Base-by-base conservation (phyloP, 805 yeast species). In the Debaryomyces castellii region DNA sequence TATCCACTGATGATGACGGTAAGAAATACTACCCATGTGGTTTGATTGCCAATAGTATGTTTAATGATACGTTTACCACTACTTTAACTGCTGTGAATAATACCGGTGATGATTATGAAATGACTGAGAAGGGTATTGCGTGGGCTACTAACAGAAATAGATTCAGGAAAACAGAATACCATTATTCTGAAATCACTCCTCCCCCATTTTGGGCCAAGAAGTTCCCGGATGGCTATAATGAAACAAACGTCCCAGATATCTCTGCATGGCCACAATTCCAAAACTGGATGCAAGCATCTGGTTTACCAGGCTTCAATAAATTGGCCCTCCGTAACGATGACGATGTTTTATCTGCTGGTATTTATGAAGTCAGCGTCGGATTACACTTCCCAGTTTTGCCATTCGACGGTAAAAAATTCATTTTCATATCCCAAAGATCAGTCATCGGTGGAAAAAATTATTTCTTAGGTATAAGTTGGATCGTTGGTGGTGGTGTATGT, bases 11-110 rank as follows among this genome's bases (percentile, higher is more conserved):
- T 48, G 42, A 58, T 2, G 50, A 68, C 22, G 84, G 84, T 12
- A 78, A 66, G 64, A 77, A 69, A 42, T 76, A 77, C 50, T 87
- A 87, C 58, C 96, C 96, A 11, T 87, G 96, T 66, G 96, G 96
- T 1, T 70, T 87, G 48, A 87, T 87, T 58, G 94, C 96, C 14
- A 87, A 87, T 62, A 79, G 91, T 8, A 54, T 85, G 54, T 87
- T 87, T 67, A 87, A 87, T 63, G 96, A 87, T 57, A 85, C 94
- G 0, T 85, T 50, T 44, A 32, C 56, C 14, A 40, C 55, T 9
- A 62, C 73, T 3, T 60, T 73, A 21, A 41, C 23, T 5, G 73
- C 64, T 2, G 75, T 66, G 12, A 73, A 73, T 49, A 75, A 74
- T 8, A 62, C 71, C 4, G 17, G 51, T 2, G 39, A 48, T 0